Evolutionary conservation across 805 yeast species (phyloP).

Genomic region (Candida nanaspora): DNA sequence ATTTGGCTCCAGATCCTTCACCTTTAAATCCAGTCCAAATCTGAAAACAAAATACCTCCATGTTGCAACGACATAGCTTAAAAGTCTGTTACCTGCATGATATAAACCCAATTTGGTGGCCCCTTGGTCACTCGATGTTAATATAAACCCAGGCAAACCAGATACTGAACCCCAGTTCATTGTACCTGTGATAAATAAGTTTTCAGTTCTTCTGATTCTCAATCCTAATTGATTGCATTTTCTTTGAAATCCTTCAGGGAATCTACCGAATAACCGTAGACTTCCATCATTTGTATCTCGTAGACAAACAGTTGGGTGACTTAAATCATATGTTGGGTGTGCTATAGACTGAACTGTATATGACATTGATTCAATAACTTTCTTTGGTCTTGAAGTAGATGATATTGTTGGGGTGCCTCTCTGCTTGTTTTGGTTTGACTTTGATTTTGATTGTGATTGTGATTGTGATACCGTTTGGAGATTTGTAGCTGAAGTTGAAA

Average conservation of each 20-base stretch:
- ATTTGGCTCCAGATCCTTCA: slow-evolving; percentile 12
- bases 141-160: slow-evolving; percentile 86
- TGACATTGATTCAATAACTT: slow-evolving; percentile 20
- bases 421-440: no score
- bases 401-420: no score
- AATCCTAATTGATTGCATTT: slow-evolving; percentile 53
- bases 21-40: slow-evolving; percentile 48
- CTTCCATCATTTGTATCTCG: slow-evolving; percentile 41
- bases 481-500: no score
- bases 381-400: no score
- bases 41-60: slow-evolving; percentile 88
- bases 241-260: slow-evolving; percentile 86
- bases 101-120: slow-evolving; percentile 46
- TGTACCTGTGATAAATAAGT: slow-evolving; percentile 74
- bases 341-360: slow-evolving; percentile 45
- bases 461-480: no score
- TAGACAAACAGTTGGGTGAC: slow-evolving; percentile 49
- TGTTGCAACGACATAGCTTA: slow-evolving; percentile 58
- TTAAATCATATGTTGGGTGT: slow-evolving; percentile 57
- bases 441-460: no score
- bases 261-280: slow-evolving; percentile 65
- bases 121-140: slow-evolving; percentile 79
- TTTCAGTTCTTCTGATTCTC: slow-evolving; percentile 48
- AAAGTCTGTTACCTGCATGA: slow-evolving; percentile 36
- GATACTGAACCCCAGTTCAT: slow-evolving; percentile 72